phyloP scores from a whole-genome alignment of 306 rosid genomes.

The Pyrus betulifolia region DNA sequence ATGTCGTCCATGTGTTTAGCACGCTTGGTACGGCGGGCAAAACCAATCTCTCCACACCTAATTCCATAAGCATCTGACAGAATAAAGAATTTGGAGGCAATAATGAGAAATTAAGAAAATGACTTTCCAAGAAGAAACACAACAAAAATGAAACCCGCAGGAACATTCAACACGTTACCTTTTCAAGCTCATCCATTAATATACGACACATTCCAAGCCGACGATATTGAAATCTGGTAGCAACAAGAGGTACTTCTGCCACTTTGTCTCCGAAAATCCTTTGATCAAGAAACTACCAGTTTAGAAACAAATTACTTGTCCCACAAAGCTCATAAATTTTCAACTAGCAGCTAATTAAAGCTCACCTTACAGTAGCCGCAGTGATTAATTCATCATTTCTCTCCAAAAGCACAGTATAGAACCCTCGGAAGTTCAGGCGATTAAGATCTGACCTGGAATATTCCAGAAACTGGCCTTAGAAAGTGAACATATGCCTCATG shows the following conservation, averaged over 20 bases:
- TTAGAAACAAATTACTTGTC: slow-evolving; percentile 1
- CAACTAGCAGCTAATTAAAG: not conserved
- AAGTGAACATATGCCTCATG: not conserved
- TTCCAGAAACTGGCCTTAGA: slow-evolving; percentile 7
- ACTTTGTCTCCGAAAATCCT: slow-evolving; percentile 73
- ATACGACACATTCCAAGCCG: slow-evolving; percentile 83
- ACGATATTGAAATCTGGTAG: slow-evolving; percentile 66
- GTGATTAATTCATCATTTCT: slow-evolving; percentile 65
- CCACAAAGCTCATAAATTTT: not conserved
- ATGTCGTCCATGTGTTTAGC: slow-evolving; percentile 64
- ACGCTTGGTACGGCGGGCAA: slow-evolving; percentile 77
- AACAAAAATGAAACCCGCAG: not conserved
- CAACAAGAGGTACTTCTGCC: slow-evolving; percentile 86
- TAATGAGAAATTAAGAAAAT: not conserved
- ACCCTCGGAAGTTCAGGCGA: slow-evolving; percentile 71
- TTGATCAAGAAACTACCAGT: slow-evolving; percentile 11
- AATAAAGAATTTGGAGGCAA: not conserved
- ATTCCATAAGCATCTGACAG: slow-evolving; percentile 54
- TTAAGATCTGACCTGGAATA: slow-evolving; percentile 63
- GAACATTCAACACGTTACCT: slow-evolving; percentile 32
- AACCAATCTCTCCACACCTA: slow-evolving; percentile 76
- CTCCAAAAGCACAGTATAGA: slow-evolving; percentile 68
- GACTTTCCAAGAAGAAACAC: not conserved
- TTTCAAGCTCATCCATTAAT: slow-evolving; percentile 76
- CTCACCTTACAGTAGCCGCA: slow-evolving; percentile 79